Percentiles rank a stretch among this genome's conserved stretches.
These are phyloP conservation scores for Solanum paucissectum DNA, from an alignment of 257 asterid species.

Conservation along the genomic window DNA sequence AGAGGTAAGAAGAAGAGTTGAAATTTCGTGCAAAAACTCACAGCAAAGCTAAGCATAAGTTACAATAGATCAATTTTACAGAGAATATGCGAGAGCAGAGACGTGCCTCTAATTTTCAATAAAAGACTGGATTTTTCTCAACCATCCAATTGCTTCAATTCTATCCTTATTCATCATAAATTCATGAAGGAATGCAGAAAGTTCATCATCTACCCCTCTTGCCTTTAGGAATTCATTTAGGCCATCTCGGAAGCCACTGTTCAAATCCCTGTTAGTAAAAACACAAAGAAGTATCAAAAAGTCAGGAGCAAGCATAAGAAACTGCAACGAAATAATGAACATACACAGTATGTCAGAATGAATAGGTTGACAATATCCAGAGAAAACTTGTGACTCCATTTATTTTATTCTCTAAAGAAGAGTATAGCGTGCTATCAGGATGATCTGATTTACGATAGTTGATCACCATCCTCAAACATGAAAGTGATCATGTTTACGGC, in stretches of 20 bases:
- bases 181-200: conserved; percentile 41
- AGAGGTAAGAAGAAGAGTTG: background rate
- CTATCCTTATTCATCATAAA: conserved; percentile 52
- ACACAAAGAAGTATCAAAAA: background rate
- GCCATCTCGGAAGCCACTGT: conserved; percentile 21
- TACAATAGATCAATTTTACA: background rate
- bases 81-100: background rate
- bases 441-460: background rate
- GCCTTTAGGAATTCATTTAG: conserved; percentile 35
- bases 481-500: background rate
- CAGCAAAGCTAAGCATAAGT: background rate
- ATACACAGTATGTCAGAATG: background rate
- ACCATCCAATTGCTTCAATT: conserved; percentile 42
- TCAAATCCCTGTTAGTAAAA: conserved; percentile 28
- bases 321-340: background rate
- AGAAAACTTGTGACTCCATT: background rate
- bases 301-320: conserved; percentile 1
- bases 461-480: background rate
- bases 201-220: conserved; percentile 37
- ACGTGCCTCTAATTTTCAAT: conserved; percentile 12
- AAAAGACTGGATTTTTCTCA: conserved; percentile 25
- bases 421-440: background rate
- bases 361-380: background rate
- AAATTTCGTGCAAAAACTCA: background rate
- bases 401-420: background rate